Conservation (phyloP, 352 stramenopile species). For the Thalassiosira livingstoniorum region DNA sequence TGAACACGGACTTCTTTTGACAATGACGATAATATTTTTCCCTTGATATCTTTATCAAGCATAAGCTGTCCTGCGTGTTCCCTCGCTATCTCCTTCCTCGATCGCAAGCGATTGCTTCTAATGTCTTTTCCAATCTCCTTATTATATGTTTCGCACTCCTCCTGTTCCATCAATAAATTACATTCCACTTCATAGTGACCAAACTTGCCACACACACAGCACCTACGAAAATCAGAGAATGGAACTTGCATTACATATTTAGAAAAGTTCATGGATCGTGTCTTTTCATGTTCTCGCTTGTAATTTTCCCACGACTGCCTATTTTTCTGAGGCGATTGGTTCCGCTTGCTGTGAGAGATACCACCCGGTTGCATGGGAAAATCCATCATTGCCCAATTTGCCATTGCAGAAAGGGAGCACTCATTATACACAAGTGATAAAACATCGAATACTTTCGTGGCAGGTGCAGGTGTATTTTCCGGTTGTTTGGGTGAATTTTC, state of each 20-base stretch:
- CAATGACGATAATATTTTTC: conserved; percentile 19
- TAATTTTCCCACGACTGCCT: conserved; percentile 23
- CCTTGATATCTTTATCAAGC: conserved; percentile 9
- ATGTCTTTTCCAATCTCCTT: no score
- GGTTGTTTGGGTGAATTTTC: background rate
- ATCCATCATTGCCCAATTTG: conserved; percentile 56
- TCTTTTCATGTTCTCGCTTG: conserved; percentile 22
- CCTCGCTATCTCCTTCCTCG: background rate
- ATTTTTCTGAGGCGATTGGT: background rate
- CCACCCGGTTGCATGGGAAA: background rate
- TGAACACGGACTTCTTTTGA: conserved; percentile 32
- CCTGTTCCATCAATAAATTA: conserved; percentile 31
- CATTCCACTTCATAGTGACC: conserved; percentile 75
- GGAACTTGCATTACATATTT: conserved; percentile 28
- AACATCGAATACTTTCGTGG: background rate
- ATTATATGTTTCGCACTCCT: background rate
- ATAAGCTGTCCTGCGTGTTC: background rate
- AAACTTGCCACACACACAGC: conserved; percentile 56
- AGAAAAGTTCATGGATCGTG: background rate
- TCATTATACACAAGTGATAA: conserved; percentile 63
- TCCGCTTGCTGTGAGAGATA: conserved; percentile 1
- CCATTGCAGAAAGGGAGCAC: conserved; percentile 53
- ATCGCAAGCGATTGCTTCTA: background rate
- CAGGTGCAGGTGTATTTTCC: background rate
- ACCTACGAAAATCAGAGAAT: conserved; percentile 50